Conservation (phyloP, 495 filamentous ascomycete genomes). For the Letharia columbiana region DNA sequence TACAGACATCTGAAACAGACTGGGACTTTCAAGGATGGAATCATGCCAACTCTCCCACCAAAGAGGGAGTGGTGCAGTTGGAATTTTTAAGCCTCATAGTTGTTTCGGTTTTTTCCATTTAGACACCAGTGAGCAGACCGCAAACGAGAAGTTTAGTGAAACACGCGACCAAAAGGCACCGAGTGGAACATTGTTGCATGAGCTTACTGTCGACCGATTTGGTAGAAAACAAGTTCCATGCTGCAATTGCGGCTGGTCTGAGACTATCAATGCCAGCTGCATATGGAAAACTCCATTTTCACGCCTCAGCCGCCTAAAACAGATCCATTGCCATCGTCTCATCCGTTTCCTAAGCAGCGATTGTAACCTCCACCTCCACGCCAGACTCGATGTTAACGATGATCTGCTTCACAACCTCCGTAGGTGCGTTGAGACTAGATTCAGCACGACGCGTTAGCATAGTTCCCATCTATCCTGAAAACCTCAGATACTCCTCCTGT, state of each 20-base stretch:
- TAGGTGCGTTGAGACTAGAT: constrained; percentile 81
- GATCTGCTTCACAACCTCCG: constrained; percentile 99
- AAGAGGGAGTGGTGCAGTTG: constrained; percentile 65
- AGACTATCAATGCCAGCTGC: background rate
- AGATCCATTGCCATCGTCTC: background rate
- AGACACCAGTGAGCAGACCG: background rate
- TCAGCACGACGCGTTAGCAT: background rate
- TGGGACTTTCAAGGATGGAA: constrained; percentile 52
- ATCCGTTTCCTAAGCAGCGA: constrained; percentile 68
- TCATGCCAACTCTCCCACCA: constrained; percentile 64
- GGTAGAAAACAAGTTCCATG: background rate
- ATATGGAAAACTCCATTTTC: background rate
- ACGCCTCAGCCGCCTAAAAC: background rate
- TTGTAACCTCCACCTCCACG: constrained; percentile 99
- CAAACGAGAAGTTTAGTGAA: background rate
- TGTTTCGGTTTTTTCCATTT: background rate
- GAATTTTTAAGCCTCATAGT: constrained; percentile 46
- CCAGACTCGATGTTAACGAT: constrained; percentile 99
- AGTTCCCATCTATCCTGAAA: background rate
- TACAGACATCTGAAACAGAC: constrained; percentile 53
- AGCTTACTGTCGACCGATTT: background rate
- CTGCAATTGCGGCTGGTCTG: background rate
- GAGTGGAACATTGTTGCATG: background rate
- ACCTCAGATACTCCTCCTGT: background rate
- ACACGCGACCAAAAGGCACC: background rate